Base-by-base conservation (phyloP, 2,329 filamentous ascomycete species). In the Aspergillus sp. region DNA sequence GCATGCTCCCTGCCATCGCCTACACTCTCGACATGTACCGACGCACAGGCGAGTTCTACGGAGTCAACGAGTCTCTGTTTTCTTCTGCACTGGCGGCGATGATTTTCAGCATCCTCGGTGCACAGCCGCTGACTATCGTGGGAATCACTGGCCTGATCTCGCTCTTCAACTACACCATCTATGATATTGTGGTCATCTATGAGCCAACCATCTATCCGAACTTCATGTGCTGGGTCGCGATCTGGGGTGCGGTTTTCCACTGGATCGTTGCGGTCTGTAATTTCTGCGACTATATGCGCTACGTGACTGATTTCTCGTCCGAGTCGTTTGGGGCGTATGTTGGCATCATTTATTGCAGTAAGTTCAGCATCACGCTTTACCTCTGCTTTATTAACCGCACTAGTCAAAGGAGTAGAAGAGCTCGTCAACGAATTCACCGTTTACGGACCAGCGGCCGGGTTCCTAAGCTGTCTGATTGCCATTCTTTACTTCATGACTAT, bases 141-240 rank as follows among this genome's bases (percentile, higher is more conserved):
- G 83, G 83, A 5, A 80, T 85, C 39, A 84, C 82, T 4, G 83
- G 83, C 59, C 68, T 82, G 24, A 82, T 83, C 39, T 79, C 77
- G 2, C 66, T 82, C 0, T 85, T 86, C 74, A 84, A 85, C 66
- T 85, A 83, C 64, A 86, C 83, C 23, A 84, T 84, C 60, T 85
- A 82, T 69, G 81, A 85, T 57, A 85, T 85, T 53, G 75, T 84
- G 45, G 69, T 69, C 24, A 72, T 72, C 12, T 79, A 84, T 58
- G 80, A 83, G 41, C 75, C 79, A 2, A 63, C 71, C 1, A 71
- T 84, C 6, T 85, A 84, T 65, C 78, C 81, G 0, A 75, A 78
- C 48, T 83, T 85, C 64, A 82, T 84, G 68, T 78, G 77, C 4
- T 85, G 82, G 82, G 78, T 81, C 0, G 79, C 77, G 1, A 85